Evolutionary conservation across 805 yeast species (phyloP), one percentile per base, ranked within the genome.

Genomic region (Ogataea parapolymorpha): DNA sequence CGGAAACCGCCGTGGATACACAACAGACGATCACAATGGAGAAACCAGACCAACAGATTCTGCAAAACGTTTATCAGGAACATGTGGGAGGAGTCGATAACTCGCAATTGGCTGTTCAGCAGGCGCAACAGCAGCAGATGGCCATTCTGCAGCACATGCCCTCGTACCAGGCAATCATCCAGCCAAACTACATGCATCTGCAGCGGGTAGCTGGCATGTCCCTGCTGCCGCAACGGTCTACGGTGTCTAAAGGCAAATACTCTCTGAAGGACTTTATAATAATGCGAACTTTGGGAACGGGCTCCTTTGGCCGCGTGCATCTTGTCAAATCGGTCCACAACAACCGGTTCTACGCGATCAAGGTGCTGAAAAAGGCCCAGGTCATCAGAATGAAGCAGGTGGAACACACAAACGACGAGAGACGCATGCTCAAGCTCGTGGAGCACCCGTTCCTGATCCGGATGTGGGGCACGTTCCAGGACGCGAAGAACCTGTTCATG

Each of bases 381-480:
- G 80, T 77, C 35, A 75, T 77, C 20, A 74, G 73, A 53, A 75
- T 75, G 79, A 77, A 77, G 55, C 82, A 77, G 58, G 80, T 77
- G 23, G 82, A 77, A 55, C 82, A 77, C 58, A 77, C 82, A 20
- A 77, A 77, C 53, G 82, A 77, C 55, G 82, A 77, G 60, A 62
- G 82, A 42, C 62, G 81, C 49, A 77, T 77, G 79, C 62, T 77
- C 37, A 75, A 71, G 51, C 63, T 77, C 43, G 80, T 77, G 18
- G 79, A 77, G 49, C 82, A 77, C 51, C 82, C 82, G 9, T 77
- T 77, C 47, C 65, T 77, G 48, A 77, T 76, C 48, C 58, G 82
- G 41, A 77, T 77, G 81, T 77, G 82, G 82, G 82, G 82, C 10
- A 77, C 82, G 4, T 77, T 71, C 54, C 82, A 77, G 56, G 82